These are phyloP conservation scores for Fistulifera solaris DNA, from an alignment of 108 stramenopile genomes.

Conservation along the genomic window DNA sequence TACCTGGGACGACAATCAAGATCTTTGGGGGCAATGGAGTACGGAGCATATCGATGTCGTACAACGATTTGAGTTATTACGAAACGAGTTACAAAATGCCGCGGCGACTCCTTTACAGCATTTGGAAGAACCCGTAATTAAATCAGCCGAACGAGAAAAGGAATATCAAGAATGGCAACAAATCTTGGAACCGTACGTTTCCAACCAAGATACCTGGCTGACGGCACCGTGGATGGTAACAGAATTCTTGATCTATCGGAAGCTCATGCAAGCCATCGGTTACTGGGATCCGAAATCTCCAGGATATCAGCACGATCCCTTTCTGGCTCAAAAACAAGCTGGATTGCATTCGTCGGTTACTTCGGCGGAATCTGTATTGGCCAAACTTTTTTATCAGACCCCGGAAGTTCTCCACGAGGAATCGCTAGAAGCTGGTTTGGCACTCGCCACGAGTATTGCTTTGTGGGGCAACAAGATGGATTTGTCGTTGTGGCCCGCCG, in stretches of 20 bases:
- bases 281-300: conserved; percentile 68
- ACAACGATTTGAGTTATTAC: conserved; percentile 46
- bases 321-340: conserved; percentile 62
- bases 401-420: conserved; percentile 32
- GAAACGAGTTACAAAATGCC: conserved; percentile 59
- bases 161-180: conserved; percentile 38
- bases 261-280: conserved; percentile 69
- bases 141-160: conserved; percentile 15
- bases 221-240: conserved; percentile 92
- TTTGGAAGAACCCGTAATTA: conserved; percentile 29
- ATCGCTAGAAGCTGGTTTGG: conserved; percentile 30
- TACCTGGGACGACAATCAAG: conserved; percentile 80
- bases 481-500: conserved; percentile 88
- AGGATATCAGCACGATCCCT: conserved; percentile 85
- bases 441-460: conserved; percentile 55
- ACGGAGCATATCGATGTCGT: conserved; percentile 2
- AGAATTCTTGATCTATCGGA: conserved; percentile 93
- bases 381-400: conserved; percentile 18
- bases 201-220: conserved; percentile 75
- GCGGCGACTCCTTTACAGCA: conserved; percentile 47
- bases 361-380: conserved; percentile 64
- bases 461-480: conserved; percentile 98
- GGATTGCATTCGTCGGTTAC: conserved; percentile 60
- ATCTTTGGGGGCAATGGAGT: conserved; percentile 23
- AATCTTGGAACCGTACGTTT: conserved; percentile 63